Conservation (phyloP, 2,329 filamentous ascomycete genomes). For the Penicillium brasilianum region DNA sequence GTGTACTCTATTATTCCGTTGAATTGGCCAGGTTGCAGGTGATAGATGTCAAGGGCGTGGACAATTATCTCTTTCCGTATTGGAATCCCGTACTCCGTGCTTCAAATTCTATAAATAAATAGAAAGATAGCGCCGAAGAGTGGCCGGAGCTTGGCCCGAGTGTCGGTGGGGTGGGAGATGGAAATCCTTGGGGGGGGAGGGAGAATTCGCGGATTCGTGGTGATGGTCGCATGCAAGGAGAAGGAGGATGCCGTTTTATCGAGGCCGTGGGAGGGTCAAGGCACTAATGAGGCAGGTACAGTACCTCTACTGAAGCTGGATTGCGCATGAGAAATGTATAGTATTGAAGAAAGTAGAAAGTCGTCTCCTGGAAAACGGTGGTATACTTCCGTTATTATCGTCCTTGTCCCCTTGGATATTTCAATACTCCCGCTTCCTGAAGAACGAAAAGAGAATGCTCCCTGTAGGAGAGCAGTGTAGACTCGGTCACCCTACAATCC, state of each 20-base stretch:
- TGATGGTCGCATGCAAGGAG: conserved; percentile 21
- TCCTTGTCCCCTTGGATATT: background rate
- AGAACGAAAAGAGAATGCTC: background rate
- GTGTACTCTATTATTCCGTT: background rate
- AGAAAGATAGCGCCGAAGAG: conserved; percentile 18
- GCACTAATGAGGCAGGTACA: background rate
- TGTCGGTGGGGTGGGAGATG: conserved; percentile 5
- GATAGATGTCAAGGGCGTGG: conserved; percentile 5
- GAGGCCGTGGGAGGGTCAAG: background rate
- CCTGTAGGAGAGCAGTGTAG: background rate
- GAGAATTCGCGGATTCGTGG: conserved; percentile 19
- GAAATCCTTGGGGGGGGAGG: background rate
- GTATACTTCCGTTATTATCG: background rate
- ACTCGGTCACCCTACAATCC: background rate
- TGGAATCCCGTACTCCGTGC: background rate
- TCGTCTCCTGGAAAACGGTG: background rate
- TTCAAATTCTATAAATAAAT: conserved; percentile 19
- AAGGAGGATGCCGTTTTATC: background rate
- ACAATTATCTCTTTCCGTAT: background rate
- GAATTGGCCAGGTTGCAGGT: conserved; percentile 6
- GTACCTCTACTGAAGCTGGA: background rate
- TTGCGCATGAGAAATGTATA: background rate
- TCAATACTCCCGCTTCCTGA: background rate
- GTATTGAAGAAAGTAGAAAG: background rate
- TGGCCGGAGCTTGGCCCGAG: conserved; percentile 7